Percentiles rank a stretch among this genome's conserved stretches.
Evolutionary conservation across 495 filamentous ascomycete genomes (phyloP).

Genomic region (Aspergillus saccharolyticus): DNA sequence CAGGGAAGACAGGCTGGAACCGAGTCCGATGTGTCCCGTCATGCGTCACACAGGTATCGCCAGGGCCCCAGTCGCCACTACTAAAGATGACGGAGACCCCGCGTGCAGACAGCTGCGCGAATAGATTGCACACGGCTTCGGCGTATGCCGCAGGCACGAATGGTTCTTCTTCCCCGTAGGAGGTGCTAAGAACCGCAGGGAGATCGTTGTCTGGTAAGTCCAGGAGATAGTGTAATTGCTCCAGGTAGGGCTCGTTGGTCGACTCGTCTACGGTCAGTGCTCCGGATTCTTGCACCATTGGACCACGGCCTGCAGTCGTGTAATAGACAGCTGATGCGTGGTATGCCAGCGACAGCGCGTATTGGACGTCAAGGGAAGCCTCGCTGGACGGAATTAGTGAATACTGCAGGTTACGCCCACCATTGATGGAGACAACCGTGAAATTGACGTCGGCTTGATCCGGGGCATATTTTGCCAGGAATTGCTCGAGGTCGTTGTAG

Average conservation of each 20-base stretch:
- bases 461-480: conserved; percentile 49
- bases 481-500: conserved; percentile 50
- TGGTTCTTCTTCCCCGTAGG: conserved; percentile 53
- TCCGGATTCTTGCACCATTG: conserved; percentile 50
- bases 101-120: conserved; percentile 66
- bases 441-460: conserved; percentile 54
- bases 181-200: conserved; percentile 68
- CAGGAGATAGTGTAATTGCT: conserved; percentile 68
- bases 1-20: conserved; percentile 68
- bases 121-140: conserved; percentile 61
- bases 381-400: conserved; percentile 40
- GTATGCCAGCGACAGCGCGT: conserved; percentile 56
- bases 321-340: conserved; percentile 57
- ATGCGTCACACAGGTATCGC: conserved; percentile 57
- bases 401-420: conserved; percentile 49
- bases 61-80: conserved; percentile 66
- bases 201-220: conserved; percentile 55
- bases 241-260: conserved; percentile 78
- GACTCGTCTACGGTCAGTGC: conserved; percentile 36
- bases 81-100: conserved; percentile 68
- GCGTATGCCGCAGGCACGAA: conserved; percentile 56
- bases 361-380: conserved; percentile 70
- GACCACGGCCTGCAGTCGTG: conserved; percentile 60
- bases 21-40: conserved; percentile 56
- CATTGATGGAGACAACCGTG: conserved; percentile 56